These are phyloP conservation scores for Brasilioporus rufonigricans DNA, from an alignment of 768 basidiomycete genomes.

Conservation along the genomic window DNA sequence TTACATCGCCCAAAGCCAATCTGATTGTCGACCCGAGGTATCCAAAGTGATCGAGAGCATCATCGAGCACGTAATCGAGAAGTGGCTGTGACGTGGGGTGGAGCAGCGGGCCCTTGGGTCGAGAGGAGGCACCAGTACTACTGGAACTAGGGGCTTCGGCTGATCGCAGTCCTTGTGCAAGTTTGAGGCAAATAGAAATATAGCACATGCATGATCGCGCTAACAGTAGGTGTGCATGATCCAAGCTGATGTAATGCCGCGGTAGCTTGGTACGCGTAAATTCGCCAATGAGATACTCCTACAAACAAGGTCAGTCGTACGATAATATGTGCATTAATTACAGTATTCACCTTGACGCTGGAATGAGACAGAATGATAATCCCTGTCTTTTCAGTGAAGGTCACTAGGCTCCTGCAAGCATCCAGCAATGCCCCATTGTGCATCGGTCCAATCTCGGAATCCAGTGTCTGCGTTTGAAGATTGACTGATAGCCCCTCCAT, in stretches of 20 bases:
- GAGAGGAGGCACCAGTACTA: neutral
- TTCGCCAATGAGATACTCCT: slow-evolving; percentile 1
- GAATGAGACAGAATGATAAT: slow-evolving; percentile 2
- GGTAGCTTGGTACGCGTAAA: neutral
- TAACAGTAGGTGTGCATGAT: neutral
- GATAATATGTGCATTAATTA: neutral
- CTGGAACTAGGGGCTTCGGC: neutral
- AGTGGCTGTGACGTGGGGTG: neutral
- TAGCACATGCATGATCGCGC: slow-evolving; percentile 3
- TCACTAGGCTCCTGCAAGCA: slow-evolving; percentile 7
- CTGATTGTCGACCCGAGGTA: neutral
- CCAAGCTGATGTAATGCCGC: neutral
- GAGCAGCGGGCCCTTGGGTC: neutral
- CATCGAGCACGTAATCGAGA: neutral
- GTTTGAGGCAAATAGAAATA: neutral
- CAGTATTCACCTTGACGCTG: neutral
- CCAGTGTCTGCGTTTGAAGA: neutral
- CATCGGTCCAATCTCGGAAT: neutral
- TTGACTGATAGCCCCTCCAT: slow-evolving; percentile 2
- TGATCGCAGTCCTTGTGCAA: neutral
- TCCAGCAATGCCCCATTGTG: slow-evolving; percentile 2
- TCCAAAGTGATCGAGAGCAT: neutral
- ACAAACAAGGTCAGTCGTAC: neutral
- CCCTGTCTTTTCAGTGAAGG: neutral
- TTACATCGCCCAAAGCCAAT: neutral